Conservation (phyloP, 1,284 basidiomycete species). For the Ceratobasidium papillatum region DNA sequence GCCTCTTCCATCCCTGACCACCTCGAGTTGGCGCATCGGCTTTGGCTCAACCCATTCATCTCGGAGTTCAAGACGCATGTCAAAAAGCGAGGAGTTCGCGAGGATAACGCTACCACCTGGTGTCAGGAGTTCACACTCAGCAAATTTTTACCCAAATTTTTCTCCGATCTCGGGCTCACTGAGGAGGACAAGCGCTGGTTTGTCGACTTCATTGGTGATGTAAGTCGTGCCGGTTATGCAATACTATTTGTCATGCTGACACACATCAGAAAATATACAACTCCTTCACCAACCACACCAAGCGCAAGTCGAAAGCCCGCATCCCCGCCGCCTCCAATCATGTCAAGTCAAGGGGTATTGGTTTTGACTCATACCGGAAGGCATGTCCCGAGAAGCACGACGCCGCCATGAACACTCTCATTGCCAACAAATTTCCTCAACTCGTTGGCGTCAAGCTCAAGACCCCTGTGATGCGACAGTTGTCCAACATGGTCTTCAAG, state of each 20-base stretch:
- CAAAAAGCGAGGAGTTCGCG: too few relatives aligned
- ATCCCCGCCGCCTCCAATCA: background rate
- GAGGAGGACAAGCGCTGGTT: background rate
- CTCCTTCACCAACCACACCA: background rate
- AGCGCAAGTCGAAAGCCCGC: background rate
- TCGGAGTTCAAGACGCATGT: too few relatives aligned
- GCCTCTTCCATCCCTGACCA: too few relatives aligned
- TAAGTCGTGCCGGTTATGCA: background rate
- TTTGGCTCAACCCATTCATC: too few relatives aligned
- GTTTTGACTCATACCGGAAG: background rate
- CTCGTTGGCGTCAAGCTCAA: background rate
- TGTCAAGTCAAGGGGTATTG: background rate
- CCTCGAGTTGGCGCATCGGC: too few relatives aligned
- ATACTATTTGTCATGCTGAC: background rate
- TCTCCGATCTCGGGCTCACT: background rate
- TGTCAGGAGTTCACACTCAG: background rate
- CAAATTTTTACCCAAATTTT: background rate
- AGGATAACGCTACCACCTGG: background rate
- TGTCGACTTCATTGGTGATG: background rate
- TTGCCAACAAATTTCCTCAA: background rate
- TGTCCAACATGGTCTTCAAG: background rate
- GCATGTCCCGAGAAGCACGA: background rate
- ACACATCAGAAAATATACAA: background rate
- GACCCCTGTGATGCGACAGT: background rate
- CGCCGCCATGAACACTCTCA: background rate